Base-by-base conservation (phyloP, 805 yeast genomes). In the Teunomyces aglyptinius region DNA sequence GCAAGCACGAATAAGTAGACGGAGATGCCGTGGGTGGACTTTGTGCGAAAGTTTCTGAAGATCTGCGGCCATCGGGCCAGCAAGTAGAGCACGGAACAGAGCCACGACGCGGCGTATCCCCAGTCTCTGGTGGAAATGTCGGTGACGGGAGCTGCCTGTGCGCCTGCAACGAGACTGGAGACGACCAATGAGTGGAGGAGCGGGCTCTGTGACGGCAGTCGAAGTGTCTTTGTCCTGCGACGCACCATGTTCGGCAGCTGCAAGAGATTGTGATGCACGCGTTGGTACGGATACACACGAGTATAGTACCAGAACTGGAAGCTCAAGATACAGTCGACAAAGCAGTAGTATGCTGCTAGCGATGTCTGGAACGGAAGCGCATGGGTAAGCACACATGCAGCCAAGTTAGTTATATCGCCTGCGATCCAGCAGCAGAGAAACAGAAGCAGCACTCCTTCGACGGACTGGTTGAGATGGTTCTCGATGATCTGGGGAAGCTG, bases 351-450 rank as follows among this genome's bases (percentile, higher is more conserved):
- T 2, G 77, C 48, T 0, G 95, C 88, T 13, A 90, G 68, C 18
- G 82, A 68, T 8, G 82, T 77, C 61, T 90, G 97, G 65, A 90
- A 91, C n/a, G 85, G 81, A 40, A 89, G 70, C 50, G 91, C 97
- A 5, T 78, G 61, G 0, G 96, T 89, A 40, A 89, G 60, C 0
- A 87, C 49, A 50, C 96, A 89, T 0, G 97, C 97, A 0, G 77
- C 39, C 24, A 84, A 63, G 38, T 81, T 76, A 6, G 82, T 74
- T 16, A 73, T 63, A 38, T 57, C 76, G 13, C 76, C 75, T 4
- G 62, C 53, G 31, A 68, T 63, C 73, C 75, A 67, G 49, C 64
- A 61, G 7, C 53, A 47, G 29, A 70, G 50, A 43, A 70, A 70
- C 16, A 59, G 45, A 0, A 60, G 40, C 29, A 70, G 64, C 1